phyloP scores from a whole-genome alignment of 306 rosid genomes.

The Hippophae gyantsensis region DNA sequence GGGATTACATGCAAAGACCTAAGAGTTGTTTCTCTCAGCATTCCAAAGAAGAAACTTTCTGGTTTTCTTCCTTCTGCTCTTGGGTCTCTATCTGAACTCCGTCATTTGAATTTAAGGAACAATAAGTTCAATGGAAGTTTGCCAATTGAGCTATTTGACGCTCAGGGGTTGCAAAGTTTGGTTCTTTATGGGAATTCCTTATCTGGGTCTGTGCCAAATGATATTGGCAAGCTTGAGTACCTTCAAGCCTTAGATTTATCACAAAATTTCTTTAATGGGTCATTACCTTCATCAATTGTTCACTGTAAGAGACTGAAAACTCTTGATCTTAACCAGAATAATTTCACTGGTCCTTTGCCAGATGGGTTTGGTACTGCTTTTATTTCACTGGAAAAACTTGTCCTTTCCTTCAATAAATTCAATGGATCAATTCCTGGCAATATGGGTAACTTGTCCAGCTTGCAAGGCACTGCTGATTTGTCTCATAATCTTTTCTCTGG shows the following conservation, averaged over 20 bases:
- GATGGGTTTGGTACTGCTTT: slow-evolving; percentile 53
- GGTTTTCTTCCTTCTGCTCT: slow-evolving; percentile 76
- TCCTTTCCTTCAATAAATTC: slow-evolving; percentile 69
- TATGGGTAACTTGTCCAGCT: slow-evolving; percentile 69
- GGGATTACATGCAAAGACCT: slow-evolving; percentile 82
- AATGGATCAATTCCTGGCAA: slow-evolving; percentile 72
- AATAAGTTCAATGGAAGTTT: slow-evolving; percentile 55
- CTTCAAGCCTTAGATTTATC: slow-evolving; percentile 89
- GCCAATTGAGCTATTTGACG: slow-evolving; percentile 60
- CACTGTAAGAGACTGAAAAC: slow-evolving; percentile 70
- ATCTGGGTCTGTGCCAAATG: slow-evolving; percentile 69
- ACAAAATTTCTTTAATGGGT: slow-evolving; percentile 63
- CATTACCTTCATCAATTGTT: slow-evolving; percentile 48
- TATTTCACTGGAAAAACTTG: slow-evolving; percentile 50
- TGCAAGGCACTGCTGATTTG: slow-evolving; percentile 87
- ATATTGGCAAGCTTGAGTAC: slow-evolving; percentile 69
- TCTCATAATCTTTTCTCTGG: slow-evolving; percentile 83
- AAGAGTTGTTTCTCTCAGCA: slow-evolving; percentile 64
- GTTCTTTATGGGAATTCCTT: slow-evolving; percentile 88
- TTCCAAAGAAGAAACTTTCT: slow-evolving; percentile 66
- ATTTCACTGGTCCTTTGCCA: slow-evolving; percentile 68
- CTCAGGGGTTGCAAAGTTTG: slow-evolving; percentile 79
- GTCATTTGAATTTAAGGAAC: slow-evolving; percentile 82
- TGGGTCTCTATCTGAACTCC: slow-evolving; percentile 64
- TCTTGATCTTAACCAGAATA: slow-evolving; percentile 61